Percentiles rank a stretch among this genome's conserved stretches.
Conservation (phyloP, 768 basidiomycete genomes). For the Pleurotus platypus region DNA sequence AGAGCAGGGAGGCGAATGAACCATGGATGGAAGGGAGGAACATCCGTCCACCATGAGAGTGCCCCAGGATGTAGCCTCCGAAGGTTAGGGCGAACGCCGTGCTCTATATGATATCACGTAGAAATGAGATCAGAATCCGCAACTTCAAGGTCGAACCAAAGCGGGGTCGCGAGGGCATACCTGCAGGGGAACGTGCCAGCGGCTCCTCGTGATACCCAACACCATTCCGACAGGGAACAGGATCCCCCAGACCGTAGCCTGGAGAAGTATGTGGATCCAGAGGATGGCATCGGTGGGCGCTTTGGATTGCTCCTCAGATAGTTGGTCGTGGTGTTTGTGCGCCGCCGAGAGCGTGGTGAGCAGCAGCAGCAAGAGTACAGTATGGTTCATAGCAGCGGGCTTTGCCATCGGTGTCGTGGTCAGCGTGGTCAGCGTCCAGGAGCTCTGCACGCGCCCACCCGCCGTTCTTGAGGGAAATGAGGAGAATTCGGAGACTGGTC, state of each 20-base stretch:
- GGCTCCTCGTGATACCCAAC: constrained; percentile 68
- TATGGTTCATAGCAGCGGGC: constrained; percentile 2
- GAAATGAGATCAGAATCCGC: neutral
- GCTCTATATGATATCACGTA: constrained; percentile 32
- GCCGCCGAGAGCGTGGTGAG: constrained; percentile 31
- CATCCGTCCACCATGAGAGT: constrained; percentile 77
- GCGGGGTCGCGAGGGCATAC: constrained; percentile 30
- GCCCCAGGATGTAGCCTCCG: constrained; percentile 78
- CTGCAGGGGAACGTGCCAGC: constrained; percentile 91
- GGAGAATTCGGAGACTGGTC: neutral
- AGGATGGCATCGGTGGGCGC: constrained; percentile 75
- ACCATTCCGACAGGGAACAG: constrained; percentile 86
- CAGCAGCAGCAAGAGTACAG: constrained; percentile 14
- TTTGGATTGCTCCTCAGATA: constrained; percentile 58
- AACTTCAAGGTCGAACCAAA: neutral
- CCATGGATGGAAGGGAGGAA: constrained; percentile 79
- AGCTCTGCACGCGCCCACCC: neutral
- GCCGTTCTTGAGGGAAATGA: neutral
- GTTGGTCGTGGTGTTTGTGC: constrained; percentile 60
- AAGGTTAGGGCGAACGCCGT: constrained; percentile 66
- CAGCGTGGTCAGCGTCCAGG: neutral
- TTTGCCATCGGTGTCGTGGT: neutral
- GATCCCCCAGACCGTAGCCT: constrained; percentile 79
- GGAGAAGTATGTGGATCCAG: constrained; percentile 80
- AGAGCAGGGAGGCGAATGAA: constrained; percentile 58